Evolutionary conservation across 345 rosid genomes (phyloP).

Genomic region (Aquilaria yunnanensis): DNA sequence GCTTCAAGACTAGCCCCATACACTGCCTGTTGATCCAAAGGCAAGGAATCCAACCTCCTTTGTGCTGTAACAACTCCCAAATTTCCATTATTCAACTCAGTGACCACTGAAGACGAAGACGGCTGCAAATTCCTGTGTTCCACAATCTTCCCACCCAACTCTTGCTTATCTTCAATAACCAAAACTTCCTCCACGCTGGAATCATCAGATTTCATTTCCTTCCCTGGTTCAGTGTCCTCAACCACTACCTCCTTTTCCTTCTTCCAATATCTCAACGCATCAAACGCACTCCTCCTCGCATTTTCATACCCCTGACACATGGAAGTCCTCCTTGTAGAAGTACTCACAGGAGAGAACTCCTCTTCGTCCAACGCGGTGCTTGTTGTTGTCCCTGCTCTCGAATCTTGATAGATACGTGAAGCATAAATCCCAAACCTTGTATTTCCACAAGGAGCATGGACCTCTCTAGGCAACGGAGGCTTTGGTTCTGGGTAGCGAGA

Average conservation of each 20-base stretch:
- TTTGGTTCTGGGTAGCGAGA: conserved; percentile 23
- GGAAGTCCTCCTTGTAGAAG: background rate
- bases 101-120: conserved; percentile 8
- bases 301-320: conserved; percentile 1
- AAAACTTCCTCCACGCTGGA: conserved; percentile 16
- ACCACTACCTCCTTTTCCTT: conserved; percentile 14
- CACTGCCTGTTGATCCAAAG: conserved; percentile 9
- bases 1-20: conserved; percentile 22
- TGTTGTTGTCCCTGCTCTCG: conserved; percentile 6
- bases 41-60: conserved; percentile 9
- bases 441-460: conserved; percentile 19
- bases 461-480: conserved; percentile 19
- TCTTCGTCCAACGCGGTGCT: conserved; percentile 7
- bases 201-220: conserved; percentile 6
- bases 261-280: background rate
- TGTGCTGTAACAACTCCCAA: conserved; percentile 10
- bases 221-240: background rate
- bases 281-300: background rate
- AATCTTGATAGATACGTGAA: background rate
- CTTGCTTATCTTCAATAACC: background rate
- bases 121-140: background rate
- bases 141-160: conserved; percentile 1
- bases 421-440: conserved; percentile 12
- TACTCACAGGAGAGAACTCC: no score
- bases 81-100: conserved; percentile 3